Percentiles rank a stretch among this genome's conserved stretches.
Conservation (phyloP, 495 filamentous ascomycete species). For the Neurospora tetrasperma region DNA sequence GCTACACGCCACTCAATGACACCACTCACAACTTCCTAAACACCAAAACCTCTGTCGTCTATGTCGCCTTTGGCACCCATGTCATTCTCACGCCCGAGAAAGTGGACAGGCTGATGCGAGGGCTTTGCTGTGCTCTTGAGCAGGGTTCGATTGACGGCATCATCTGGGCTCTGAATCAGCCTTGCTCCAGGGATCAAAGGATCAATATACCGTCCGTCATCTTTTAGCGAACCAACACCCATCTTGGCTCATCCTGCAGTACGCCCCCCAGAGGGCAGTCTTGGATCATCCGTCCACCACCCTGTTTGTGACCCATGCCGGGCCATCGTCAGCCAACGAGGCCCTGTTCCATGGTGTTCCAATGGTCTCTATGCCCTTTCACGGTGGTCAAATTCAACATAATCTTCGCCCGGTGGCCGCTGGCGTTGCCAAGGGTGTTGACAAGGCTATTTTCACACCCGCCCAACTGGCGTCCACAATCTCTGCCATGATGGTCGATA, state of each 20-base stretch:
- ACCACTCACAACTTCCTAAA: conserved; percentile 15
- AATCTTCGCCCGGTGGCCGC: conserved; percentile 20
- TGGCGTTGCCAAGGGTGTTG: conserved; percentile 20
- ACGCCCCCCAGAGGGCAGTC: conserved; percentile 22
- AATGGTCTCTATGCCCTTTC: conserved; percentile 25
- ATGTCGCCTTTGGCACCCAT: conserved; percentile 29
- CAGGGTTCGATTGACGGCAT: conserved; percentile 26
- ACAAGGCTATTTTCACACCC: conserved; percentile 25
- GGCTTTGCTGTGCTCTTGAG: conserved; percentile 13
- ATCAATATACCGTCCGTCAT: conserved; percentile 5
- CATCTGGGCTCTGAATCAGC: conserved; percentile 22
- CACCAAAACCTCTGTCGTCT: conserved; percentile 17
- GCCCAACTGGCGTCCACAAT: conserved; percentile 19
- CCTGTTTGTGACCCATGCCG: conserved; percentile 29
- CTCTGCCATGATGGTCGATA: conserved; percentile 15
- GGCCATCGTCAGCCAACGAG: conserved; percentile 29
- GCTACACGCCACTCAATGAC: conserved; percentile 17
- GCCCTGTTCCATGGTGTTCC: conserved; percentile 26
- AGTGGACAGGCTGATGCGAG: conserved; percentile 18
- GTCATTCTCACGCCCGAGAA: conserved; percentile 19
- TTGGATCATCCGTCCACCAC: conserved; percentile 19
- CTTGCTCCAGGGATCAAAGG: conserved; percentile 2
- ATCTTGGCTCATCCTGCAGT: no score
- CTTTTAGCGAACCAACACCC: no score
- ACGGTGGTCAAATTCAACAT: conserved; percentile 28